Conservation (phyloP, 148 eudicot species). For the Cornus florida region DNA sequence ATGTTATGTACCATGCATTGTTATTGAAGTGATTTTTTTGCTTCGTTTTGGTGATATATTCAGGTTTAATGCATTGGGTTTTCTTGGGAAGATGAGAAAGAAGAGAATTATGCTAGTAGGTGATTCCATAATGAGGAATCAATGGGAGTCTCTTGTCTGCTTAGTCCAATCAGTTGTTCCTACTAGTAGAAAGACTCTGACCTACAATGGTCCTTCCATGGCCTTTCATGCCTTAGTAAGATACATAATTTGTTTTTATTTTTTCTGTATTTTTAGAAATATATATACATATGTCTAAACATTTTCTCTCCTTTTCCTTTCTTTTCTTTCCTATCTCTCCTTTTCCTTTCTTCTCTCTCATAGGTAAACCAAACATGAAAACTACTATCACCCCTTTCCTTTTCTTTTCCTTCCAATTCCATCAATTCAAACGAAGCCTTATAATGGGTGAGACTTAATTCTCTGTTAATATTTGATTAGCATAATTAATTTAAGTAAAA, state of each 20-base stretch:
- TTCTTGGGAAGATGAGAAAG: constrained; percentile 78
- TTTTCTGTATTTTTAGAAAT: no score
- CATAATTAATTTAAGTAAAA: no score
- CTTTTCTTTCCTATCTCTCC: no score
- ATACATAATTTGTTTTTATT: background rate
- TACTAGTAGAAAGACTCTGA: constrained; percentile 49
- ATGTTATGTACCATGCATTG: no score
- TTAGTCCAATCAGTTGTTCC: constrained; percentile 79
- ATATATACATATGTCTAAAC: background rate
- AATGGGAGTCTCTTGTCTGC: constrained; percentile 94
- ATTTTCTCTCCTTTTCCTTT: no score
- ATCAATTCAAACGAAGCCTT: no score
- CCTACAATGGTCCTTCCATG: constrained; percentile 73
- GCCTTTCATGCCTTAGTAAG: constrained; percentile 72
- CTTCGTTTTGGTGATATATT: background rate
- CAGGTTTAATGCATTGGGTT: constrained; percentile 80
- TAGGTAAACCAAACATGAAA: no score
- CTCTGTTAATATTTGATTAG: no score
- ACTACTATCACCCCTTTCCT: no score
- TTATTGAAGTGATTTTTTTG: background rate
- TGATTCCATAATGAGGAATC: constrained; percentile 91
- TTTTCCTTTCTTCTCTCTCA: no score
- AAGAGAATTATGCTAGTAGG: constrained; percentile 85
- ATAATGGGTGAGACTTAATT: no score
- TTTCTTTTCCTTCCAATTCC: no score